Conservation (phyloP, 2,329 filamentous ascomycete species). For the Colletotrichum endophyticum region DNA sequence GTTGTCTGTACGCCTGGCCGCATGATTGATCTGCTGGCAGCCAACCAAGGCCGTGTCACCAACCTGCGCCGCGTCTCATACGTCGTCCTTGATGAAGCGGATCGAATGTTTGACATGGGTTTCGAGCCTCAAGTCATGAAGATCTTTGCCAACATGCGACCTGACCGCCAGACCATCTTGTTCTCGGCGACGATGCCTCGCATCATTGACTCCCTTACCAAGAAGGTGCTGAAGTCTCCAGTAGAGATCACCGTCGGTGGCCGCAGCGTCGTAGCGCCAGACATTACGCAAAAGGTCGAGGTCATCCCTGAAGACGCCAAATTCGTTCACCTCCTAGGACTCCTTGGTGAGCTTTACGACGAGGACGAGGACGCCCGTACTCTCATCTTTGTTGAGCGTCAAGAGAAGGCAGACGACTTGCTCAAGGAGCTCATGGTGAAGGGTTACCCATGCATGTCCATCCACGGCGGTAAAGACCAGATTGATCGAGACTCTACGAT, state of each 20-base stretch:
- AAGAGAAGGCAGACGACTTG: constrained; percentile 85
- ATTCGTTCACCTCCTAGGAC: constrained; percentile 81
- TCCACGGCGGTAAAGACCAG: constrained; percentile 93
- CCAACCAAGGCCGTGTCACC: constrained; percentile 92
- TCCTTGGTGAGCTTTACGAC: constrained; percentile 86
- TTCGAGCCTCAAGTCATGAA: constrained; percentile 99
- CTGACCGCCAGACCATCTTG: constrained; percentile 90
- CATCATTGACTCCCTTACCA: constrained; percentile 88
- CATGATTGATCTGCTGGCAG: constrained; percentile 92
- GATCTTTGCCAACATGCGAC: constrained; percentile 89
- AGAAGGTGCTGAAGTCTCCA: constrained; percentile 84
- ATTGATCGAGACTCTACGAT: constrained; percentile 92
- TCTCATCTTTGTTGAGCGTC: constrained; percentile 89
- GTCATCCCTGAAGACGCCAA: constrained; percentile 83
- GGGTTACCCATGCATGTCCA: constrained; percentile 90
- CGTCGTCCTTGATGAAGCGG: constrained; percentile 94
- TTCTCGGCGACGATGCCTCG: constrained; percentile 97
- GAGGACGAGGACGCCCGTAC: constrained; percentile 88
- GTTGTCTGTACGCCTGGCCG: constrained; percentile 94
- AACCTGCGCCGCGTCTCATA: constrained; percentile 91
- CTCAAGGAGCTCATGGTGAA: constrained; percentile 81
- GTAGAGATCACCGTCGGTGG: constrained; percentile 94
- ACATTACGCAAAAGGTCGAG: constrained; percentile 93
- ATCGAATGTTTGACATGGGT: constrained; percentile 99
- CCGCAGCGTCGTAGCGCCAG: constrained; percentile 83